A percentile compares a stretch with the other conserved stretches of the same genome.
Evolutionary conservation across 805 yeast species (phyloP).

Genomic region (Komagataella mondaviorum): DNA sequence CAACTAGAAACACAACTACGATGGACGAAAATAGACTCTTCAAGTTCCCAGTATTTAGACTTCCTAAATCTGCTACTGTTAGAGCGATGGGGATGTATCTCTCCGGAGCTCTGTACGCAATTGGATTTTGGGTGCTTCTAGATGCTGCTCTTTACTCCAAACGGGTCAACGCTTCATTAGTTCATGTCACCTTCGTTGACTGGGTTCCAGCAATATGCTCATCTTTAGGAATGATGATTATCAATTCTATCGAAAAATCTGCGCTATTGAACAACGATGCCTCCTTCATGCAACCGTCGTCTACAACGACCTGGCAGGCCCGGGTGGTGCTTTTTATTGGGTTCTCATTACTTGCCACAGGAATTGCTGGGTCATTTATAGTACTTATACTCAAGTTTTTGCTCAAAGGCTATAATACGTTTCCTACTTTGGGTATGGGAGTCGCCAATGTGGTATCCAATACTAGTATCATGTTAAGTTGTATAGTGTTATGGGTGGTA

Average conservation of each 20-base stretch:
- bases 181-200: slow-evolving; percentile 84
- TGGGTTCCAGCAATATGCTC: slow-evolving; percentile 93
- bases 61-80: slow-evolving; percentile 60
- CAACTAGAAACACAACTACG: slow-evolving; percentile 6
- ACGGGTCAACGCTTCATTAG: slow-evolving; percentile 71
- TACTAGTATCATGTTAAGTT: slow-evolving; percentile 72
- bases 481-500: slow-evolving; percentile 82
- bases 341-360: slow-evolving; percentile 86
- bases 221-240: slow-evolving; percentile 77
- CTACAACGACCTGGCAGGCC: slow-evolving; percentile 81
- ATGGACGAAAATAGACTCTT: slow-evolving; percentile 41
- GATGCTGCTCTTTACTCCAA: slow-evolving; percentile 84
- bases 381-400: slow-evolving; percentile 78
- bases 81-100: slow-evolving; percentile 65
- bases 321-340: slow-evolving; percentile 84
- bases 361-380: slow-evolving; percentile 83
- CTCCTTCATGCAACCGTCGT: slow-evolving; percentile 19
- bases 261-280: slow-evolving; percentile 30
- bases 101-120: slow-evolving; percentile 67
- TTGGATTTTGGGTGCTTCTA: slow-evolving; percentile 81
- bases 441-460: slow-evolving; percentile 76
- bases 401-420: slow-evolving; percentile 53
- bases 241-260: slow-evolving; percentile 59
- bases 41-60: slow-evolving; percentile 45
- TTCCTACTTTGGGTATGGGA: slow-evolving; percentile 94